Conservation (phyloP, 2,329 filamentous ascomycete species). For the Didymosphaeria variabile region DNA sequence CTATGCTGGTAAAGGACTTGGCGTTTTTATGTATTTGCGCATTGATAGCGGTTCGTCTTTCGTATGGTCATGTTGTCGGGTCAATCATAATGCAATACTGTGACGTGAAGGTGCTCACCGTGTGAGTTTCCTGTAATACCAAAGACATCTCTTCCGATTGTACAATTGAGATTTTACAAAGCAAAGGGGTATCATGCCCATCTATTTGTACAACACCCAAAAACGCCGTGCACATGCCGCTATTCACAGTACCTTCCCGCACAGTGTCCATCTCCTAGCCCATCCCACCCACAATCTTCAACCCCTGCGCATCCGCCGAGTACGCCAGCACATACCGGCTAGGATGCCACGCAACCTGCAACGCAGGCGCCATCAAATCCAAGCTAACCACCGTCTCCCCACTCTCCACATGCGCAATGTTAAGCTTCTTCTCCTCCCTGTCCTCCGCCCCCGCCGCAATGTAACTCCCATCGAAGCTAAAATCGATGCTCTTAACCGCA, state of each 20-base stretch:
- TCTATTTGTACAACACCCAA: slow-evolving; percentile 6
- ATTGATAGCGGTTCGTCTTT: background rate
- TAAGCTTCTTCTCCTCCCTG: slow-evolving; percentile 75
- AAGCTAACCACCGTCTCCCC: slow-evolving; percentile 77
- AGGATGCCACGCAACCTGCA: slow-evolving; percentile 79
- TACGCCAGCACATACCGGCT: slow-evolving; percentile 78
- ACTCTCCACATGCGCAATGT: slow-evolving; percentile 76
- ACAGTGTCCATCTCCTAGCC: slow-evolving; percentile 23
- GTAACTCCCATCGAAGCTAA: slow-evolving; percentile 80
- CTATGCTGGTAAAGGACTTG: background rate
- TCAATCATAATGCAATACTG: background rate
- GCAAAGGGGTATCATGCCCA: slow-evolving; percentile 30
- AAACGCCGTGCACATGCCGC: slow-evolving; percentile 14
- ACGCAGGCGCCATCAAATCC: slow-evolving; percentile 71
- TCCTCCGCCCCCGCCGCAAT: slow-evolving; percentile 78
- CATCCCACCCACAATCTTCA: slow-evolving; percentile 71
- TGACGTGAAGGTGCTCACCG: background rate
- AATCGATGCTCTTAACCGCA: slow-evolving; percentile 76
- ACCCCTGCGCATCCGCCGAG: slow-evolving; percentile 67
- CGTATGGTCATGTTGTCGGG: background rate
- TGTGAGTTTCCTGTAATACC: background rate
- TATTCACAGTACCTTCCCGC: background rate
- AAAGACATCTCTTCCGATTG: background rate
- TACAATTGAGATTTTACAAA: background rate
- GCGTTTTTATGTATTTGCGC: background rate